Percentiles rank a stretch among this genome's conserved stretches.
phyloP scores from a whole-genome alignment of 2,329 filamentous ascomycete genomes.

The Alternaria sp. region DNA sequence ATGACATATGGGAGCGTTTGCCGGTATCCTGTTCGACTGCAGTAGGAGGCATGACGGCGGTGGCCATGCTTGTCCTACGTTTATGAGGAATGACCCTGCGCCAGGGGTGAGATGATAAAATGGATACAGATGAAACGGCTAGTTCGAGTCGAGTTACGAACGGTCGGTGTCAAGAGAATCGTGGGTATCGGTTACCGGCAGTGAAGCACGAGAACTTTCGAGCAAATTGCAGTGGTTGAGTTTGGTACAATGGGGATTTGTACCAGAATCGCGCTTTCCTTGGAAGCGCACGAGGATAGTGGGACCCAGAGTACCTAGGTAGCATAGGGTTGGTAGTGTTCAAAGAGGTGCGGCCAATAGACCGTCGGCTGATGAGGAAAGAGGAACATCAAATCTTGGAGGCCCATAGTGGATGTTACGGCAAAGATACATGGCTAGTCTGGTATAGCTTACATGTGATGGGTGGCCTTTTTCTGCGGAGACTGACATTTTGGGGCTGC shows the following conservation, averaged over 20 bases:
- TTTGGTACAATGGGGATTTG: background rate
- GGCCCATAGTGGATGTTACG: background rate
- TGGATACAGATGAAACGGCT: background rate
- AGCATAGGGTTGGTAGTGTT: background rate
- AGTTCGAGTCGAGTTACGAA: background rate
- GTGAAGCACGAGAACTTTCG: background rate
- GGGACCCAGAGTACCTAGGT: background rate
- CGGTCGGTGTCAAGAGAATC: background rate
- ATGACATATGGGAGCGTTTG: slow-evolving; percentile 16
- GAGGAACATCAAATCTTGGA: background rate
- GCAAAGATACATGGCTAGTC: background rate
- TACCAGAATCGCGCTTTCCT: background rate
- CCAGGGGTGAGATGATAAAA: background rate
- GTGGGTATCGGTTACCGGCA: background rate
- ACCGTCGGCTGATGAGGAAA: background rate
- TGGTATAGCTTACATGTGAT: background rate
- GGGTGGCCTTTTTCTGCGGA: background rate
- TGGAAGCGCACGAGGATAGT: background rate
- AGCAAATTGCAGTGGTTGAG: background rate
- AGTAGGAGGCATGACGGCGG: background rate
- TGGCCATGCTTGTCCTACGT: background rate
- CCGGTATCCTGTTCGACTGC: slow-evolving; percentile 10
- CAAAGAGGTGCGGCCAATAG: background rate
- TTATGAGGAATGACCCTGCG: background rate
- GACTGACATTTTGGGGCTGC: background rate